Evolutionary conservation across 768 basidiomycete genomes (phyloP).

Genomic region (Rhodotorula babjevae): DNA sequence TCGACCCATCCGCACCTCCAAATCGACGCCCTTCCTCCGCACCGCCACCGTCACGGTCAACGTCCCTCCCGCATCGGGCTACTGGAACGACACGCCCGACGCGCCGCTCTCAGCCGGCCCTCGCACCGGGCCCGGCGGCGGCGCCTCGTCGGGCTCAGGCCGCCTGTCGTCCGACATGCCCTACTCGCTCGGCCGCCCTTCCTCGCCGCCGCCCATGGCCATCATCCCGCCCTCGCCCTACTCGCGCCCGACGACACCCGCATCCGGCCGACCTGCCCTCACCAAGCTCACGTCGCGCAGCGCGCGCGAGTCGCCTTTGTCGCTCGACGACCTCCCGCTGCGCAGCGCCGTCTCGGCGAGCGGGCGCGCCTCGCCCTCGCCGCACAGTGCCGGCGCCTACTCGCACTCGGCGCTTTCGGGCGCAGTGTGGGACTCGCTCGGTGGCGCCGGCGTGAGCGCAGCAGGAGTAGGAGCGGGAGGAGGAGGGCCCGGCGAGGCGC

Average conservation of each 20-base stretch:
- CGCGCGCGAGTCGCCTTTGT: neutral
- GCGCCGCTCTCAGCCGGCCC: neutral
- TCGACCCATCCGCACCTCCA: slow-evolving; percentile 17
- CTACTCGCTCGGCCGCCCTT: neutral
- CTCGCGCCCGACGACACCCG: slow-evolving; percentile 20
- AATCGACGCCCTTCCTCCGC: slow-evolving; percentile 35
- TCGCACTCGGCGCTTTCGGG: neutral
- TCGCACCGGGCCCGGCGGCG: no score
- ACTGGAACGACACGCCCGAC: slow-evolving; percentile 31
- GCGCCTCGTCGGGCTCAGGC: no score
- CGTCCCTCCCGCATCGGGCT: neutral
- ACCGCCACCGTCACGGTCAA: neutral
- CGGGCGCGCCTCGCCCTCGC: slow-evolving; percentile 11
- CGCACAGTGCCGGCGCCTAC: slow-evolving; percentile 1
- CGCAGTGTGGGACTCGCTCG: slow-evolving; percentile 27
- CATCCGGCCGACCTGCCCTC: neutral
- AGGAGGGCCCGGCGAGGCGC: neutral
- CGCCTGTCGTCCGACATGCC: neutral
- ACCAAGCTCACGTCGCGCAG: slow-evolving; percentile 15
- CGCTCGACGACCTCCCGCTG: neutral
- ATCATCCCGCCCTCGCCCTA: slow-evolving; percentile 9
- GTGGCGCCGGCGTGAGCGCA: neutral
- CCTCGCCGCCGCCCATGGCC: slow-evolving; percentile 18
- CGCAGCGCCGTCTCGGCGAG: neutral
- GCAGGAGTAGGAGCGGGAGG: neutral